Evolutionary conservation across 768 basidiomycete species (phyloP).

Genomic region (Mycena sanguinolenta): DNA sequence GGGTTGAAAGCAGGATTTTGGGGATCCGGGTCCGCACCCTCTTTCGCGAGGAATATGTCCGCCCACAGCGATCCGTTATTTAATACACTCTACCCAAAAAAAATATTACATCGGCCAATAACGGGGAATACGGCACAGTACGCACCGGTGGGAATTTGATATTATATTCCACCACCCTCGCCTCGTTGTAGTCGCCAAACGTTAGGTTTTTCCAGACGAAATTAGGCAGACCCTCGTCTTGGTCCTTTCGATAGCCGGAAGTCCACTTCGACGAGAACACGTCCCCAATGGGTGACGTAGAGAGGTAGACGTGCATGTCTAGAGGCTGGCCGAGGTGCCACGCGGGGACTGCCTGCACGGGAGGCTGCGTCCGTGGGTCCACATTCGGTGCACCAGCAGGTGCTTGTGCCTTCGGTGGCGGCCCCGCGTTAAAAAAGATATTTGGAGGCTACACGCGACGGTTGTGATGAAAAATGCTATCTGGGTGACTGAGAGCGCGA

Average conservation of each 20-base stretch:
- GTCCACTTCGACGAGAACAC: constrained; percentile 70
- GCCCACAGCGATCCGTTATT: constrained; percentile 88
- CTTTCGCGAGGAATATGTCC: constrained; percentile 80
- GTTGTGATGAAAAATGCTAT: constrained; percentile 27
- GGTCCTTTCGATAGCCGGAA: constrained; percentile 61
- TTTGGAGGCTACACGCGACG: constrained; percentile 56
- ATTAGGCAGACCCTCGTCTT: constrained; percentile 68
- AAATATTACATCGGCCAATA: neutral
- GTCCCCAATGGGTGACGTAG: constrained; percentile 73
- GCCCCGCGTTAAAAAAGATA: constrained; percentile 48
- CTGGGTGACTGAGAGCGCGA: constrained; percentile 8
- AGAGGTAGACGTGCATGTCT: constrained; percentile 81
- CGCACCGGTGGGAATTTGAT: constrained; percentile 79
- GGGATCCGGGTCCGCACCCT: constrained; percentile 77
- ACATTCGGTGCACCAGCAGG: constrained; percentile 35
- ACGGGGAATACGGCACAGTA: constrained; percentile 15
- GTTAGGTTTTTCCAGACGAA: constrained; percentile 85
- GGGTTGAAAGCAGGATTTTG: constrained; percentile 64
- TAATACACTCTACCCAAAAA: constrained; percentile 70
- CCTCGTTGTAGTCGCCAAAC: constrained; percentile 82
- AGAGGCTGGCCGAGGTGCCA: constrained; percentile 75
- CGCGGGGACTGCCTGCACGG: constrained; percentile 64
- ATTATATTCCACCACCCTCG: constrained; percentile 66
- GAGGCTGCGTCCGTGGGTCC: constrained; percentile 66
- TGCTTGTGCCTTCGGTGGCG: neutral